These are phyloP conservation scores for Ceratocystis albifundus DNA, from an alignment of 2,329 filamentous ascomycete genomes.

Conservation along the genomic window DNA sequence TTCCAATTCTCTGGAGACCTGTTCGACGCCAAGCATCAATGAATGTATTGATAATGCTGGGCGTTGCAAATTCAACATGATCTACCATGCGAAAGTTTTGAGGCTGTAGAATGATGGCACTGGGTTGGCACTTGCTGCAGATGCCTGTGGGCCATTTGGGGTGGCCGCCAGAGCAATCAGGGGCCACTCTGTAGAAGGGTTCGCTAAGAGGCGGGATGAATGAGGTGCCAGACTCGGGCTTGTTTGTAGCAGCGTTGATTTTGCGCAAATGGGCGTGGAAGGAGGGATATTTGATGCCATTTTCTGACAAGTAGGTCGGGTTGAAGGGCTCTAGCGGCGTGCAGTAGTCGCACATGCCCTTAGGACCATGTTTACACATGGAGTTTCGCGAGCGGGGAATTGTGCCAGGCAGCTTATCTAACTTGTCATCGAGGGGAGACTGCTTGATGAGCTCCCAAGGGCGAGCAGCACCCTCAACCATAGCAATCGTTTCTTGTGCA, in stretches of 20 bases:
- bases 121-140: slow-evolving; percentile 95
- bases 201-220: slow-evolving; percentile 93
- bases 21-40: slow-evolving; percentile 86
- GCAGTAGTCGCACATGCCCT: slow-evolving; percentile 99
- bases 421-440: slow-evolving; percentile 69
- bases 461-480: slow-evolving; percentile 43
- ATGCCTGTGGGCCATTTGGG: slow-evolving; percentile 91
- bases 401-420: slow-evolving; percentile 85
- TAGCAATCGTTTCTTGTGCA: slow-evolving; percentile 52
- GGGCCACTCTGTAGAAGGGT: slow-evolving; percentile 80
- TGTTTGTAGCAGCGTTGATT: slow-evolving; percentile 92
- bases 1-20: slow-evolving; percentile 73
- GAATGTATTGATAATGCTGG: slow-evolving; percentile 74
- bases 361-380: slow-evolving; percentile 92
- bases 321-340: slow-evolving; percentile 94
- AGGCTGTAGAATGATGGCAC: slow-evolving; percentile 87
- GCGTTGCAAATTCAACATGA: slow-evolving; percentile 88
- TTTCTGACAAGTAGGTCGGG: slow-evolving; percentile 74
- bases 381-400: slow-evolving; percentile 67
- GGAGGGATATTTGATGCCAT: slow-evolving; percentile 97
- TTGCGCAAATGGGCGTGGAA: slow-evolving; percentile 93
- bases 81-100: slow-evolving; percentile 95
- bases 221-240: slow-evolving; percentile 81
- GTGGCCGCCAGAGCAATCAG: slow-evolving; percentile 84
- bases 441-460: slow-evolving; percentile 83